Evolutionary conservation across 176 grass and related monocot species (phyloP).

Genomic region (Chrysopogon serrulatus): DNA sequence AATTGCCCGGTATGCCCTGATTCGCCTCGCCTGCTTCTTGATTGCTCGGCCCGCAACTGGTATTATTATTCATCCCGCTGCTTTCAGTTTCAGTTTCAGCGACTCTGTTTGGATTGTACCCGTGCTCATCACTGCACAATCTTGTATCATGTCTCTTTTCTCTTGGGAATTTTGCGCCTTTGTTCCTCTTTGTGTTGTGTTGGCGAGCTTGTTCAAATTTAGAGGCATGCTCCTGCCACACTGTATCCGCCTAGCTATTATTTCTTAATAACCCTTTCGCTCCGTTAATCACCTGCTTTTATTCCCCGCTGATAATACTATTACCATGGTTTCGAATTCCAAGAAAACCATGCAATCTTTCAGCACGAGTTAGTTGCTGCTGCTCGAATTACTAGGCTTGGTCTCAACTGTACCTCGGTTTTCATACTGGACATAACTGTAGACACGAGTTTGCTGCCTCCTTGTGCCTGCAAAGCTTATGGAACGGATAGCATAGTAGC

Average conservation of each 20-base stretch:
- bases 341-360: not conserved
- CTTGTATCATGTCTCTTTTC: not conserved
- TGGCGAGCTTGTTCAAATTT: not conserved
- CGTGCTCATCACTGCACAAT: not conserved
- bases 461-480: not conserved
- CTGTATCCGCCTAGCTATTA: not conserved
- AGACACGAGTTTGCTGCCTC: not conserved
- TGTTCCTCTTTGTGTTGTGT: not conserved
- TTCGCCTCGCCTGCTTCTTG: too few species aligned
- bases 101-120: not conserved
- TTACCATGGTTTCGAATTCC: not conserved
- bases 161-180: not conserved
- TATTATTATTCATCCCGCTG: too few species aligned
- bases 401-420: not conserved
- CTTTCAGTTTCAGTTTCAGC: not conserved
- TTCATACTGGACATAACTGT: not conserved
- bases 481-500: not conserved
- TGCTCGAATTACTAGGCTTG: not conserved
- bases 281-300: not conserved
- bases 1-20: not conserved
- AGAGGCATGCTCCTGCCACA: not conserved
- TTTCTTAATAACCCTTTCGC: too few species aligned
- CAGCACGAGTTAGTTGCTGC: not conserved
- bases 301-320: not conserved
- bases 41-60: too few species aligned